A percentile compares a stretch with the other conserved stretches of the same genome.
Conservation (phyloP, 2,329 filamentous ascomycete species). For the Ceratocystis destructans region DNA sequence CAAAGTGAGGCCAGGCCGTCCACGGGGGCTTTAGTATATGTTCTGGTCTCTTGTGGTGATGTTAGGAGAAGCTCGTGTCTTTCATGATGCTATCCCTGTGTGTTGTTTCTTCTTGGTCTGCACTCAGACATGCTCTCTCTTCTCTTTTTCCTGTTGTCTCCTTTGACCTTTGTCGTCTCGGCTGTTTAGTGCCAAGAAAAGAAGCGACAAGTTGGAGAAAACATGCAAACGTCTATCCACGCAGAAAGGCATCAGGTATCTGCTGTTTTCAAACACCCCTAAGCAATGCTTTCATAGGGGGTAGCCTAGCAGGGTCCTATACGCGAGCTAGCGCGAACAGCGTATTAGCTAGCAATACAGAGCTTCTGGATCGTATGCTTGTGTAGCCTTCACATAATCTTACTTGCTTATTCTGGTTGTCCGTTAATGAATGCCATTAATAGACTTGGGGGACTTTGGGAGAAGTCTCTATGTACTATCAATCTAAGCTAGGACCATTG, state of each 20-base stretch:
- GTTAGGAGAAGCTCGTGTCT: background rate
- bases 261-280: background rate
- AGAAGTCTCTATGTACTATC: too few species aligned
- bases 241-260: background rate
- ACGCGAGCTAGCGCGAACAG: too few species aligned
- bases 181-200: background rate
- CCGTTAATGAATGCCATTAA: too few species aligned
- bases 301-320: background rate
- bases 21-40: background rate
- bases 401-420: too few species aligned
- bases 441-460: too few species aligned
- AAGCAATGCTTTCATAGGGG: background rate
- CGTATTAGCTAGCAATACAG: too few species aligned
- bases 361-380: too few species aligned
- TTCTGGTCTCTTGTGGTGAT: background rate
- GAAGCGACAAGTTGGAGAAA: conserved; percentile 2
- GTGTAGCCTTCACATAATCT: too few species aligned
- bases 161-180: background rate
- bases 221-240: background rate
- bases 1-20: background rate
- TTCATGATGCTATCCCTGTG: background rate
- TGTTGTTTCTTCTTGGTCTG: too few species aligned
- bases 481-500: background rate
- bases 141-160: background rate
- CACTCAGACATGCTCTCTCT: background rate